Percentiles rank a stretch among this genome's conserved stretches.
phyloP scores from a whole-genome alignment of 116 monocot species.

The Phalaenopsis hybrid region DNA sequence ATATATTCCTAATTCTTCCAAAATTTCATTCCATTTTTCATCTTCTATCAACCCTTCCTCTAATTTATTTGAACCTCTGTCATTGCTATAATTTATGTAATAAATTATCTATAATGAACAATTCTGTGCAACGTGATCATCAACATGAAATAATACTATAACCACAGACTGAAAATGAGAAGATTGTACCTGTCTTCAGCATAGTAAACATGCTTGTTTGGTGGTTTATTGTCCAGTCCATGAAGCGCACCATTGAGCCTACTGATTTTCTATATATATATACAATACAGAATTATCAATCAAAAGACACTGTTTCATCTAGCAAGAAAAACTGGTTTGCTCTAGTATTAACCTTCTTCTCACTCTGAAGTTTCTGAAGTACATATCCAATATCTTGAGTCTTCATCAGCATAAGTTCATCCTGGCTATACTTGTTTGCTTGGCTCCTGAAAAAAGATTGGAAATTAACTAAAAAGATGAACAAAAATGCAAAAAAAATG shows the following conservation, averaged over 20 bases:
- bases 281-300: slow-evolving; percentile 3
- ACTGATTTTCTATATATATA: slow-evolving; percentile 68
- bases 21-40: too few relatives aligned
- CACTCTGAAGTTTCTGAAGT: slow-evolving; percentile 77
- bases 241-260: slow-evolving; percentile 62
- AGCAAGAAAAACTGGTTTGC: not conserved
- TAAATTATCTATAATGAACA: not conserved
- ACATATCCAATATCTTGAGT: slow-evolving; percentile 84
- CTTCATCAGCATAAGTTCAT: slow-evolving; percentile 86
- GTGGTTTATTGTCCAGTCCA: slow-evolving; percentile 42
- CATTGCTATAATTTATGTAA: too few relatives aligned
- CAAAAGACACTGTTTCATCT: slow-evolving; percentile 1
- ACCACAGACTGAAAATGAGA: not conserved
- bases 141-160: not conserved
- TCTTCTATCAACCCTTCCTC: too few relatives aligned
- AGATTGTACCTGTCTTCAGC: slow-evolving; percentile 72
- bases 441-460: slow-evolving; percentile 43
- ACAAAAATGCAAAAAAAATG: not conserved
- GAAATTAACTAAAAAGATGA: not conserved
- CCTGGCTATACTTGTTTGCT: slow-evolving; percentile 64
- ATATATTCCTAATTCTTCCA: too few relatives aligned
- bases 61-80: too few relatives aligned
- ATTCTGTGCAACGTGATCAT: not conserved
- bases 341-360: slow-evolving; percentile 56
- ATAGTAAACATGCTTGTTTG: slow-evolving; percentile 74